phyloP scores from a whole-genome alignment of 805 yeast species.

The Sugiyamaella marilandica region DNA sequence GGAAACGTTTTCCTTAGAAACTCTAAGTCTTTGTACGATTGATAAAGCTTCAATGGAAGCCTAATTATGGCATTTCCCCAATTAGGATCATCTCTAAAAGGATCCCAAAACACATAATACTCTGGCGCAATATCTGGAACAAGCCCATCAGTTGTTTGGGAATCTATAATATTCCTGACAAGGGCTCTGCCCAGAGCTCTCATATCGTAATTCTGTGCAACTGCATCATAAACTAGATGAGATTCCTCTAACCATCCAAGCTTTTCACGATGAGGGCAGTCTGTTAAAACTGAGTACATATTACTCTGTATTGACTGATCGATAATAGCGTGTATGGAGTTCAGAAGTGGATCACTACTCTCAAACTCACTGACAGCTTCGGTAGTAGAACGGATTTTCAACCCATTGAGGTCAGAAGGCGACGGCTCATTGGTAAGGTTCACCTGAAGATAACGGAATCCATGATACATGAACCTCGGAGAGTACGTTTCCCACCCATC shows the following conservation, averaged over 20 bases:
- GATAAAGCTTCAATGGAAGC: slow-evolving; percentile 35
- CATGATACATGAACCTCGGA: slow-evolving; percentile 27
- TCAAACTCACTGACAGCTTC: slow-evolving; percentile 19
- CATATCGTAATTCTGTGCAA: not conserved
- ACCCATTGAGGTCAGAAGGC: slow-evolving; percentile 18
- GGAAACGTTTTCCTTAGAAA: not conserved
- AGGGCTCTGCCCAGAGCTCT: not conserved
- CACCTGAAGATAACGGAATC: slow-evolving; percentile 24
- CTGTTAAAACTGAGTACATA: slow-evolving; percentile 24
- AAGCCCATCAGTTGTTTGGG: slow-evolving; percentile 1
- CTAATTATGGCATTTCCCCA: slow-evolving; percentile 25
- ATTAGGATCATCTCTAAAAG: slow-evolving; percentile 16
- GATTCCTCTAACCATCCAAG: slow-evolving; percentile 28
- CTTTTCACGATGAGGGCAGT: slow-evolving; percentile 29
- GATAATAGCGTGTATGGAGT: slow-evolving; percentile 18
- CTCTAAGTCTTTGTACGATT: slow-evolving; percentile 32
- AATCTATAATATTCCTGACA: not conserved
- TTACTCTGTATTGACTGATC: slow-evolving; percentile 23
- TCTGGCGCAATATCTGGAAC: slow-evolving; percentile 20
- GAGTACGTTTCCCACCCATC: slow-evolving; percentile 19
- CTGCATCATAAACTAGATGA: slow-evolving; percentile 4
- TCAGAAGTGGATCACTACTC: slow-evolving; percentile 19
- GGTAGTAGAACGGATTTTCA: slow-evolving; percentile 16
- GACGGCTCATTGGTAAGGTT: slow-evolving; percentile 16
- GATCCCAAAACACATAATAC: slow-evolving; percentile 20